Evolutionary conservation across 2,329 filamentous ascomycete genomes (phyloP).

Genomic region (Colletotrichum simmondsii): DNA sequence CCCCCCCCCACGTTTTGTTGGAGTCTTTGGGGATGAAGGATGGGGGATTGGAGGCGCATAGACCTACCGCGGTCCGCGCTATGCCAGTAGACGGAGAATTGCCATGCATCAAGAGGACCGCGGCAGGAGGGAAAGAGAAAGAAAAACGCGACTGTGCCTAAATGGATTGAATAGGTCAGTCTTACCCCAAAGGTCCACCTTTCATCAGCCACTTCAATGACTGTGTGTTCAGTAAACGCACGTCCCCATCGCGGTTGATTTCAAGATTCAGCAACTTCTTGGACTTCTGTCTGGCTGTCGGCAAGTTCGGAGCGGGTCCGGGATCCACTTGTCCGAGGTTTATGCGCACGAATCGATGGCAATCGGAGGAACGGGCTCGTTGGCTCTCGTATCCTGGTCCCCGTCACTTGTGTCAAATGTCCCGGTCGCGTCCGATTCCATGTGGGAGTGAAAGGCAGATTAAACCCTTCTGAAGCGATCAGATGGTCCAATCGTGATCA

Average conservation of each 20-base stretch:
- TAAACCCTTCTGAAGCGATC: background rate
- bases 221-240: background rate
- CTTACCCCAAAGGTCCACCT: background rate
- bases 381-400: background rate
- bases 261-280: background rate
- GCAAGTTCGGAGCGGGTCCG: conserved; percentile 28
- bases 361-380: conserved; percentile 16
- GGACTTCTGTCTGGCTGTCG: background rate
- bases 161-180: background rate
- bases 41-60: background rate
- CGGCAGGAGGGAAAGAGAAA: background rate
- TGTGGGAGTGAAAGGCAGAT: background rate
- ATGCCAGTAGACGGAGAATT: background rate
- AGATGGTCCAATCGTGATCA: background rate
- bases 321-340: conserved; percentile 29
- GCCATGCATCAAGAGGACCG: background rate
- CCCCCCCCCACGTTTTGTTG: background rate
- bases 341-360: conserved; percentile 30
- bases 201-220: background rate
- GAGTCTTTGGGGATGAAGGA: background rate
- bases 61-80: background rate
- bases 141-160: background rate
- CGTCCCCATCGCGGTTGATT: background rate
- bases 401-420: conserved; percentile 1
- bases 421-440: conserved; percentile 4